These are phyloP conservation scores for Dillenia turbinata DNA, from an alignment of 164 flowering plant genomes.

Conservation along the genomic window DNA sequence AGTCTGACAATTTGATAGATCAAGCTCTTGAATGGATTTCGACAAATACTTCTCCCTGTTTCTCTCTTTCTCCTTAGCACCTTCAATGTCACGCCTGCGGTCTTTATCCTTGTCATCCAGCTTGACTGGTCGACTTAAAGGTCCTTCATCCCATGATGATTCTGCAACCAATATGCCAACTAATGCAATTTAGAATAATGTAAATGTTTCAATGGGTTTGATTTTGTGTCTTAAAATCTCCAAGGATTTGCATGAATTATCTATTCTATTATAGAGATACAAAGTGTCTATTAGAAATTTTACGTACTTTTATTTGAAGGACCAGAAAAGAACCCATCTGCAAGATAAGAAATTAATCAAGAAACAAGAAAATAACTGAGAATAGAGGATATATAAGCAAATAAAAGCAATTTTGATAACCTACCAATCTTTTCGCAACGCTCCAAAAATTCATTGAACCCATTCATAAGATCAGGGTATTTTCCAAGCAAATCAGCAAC, in stretches of 20 bases:
- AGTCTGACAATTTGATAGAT: slow-evolving; percentile 84
- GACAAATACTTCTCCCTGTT: slow-evolving; percentile 64
- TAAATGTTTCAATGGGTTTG: no score
- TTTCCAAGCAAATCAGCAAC: slow-evolving; percentile 66
- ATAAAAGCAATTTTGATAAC: neutral
- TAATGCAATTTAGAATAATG: no score
- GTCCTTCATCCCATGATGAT: slow-evolving; percentile 52
- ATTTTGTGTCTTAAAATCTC: no score
- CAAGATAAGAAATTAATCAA: slow-evolving; percentile 23
- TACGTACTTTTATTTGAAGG: slow-evolving; percentile 68
- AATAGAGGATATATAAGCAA: no score
- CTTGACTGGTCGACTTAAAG: slow-evolving; percentile 39
- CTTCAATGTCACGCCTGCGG: slow-evolving; percentile 41
- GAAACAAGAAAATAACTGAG: slow-evolving; percentile 3
- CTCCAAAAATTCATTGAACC: slow-evolving; percentile 60
- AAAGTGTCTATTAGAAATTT: no score
- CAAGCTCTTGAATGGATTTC: slow-evolving; percentile 93
- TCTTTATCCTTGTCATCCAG: slow-evolving; percentile 60
- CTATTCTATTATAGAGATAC: no score
- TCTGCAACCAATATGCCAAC: slow-evolving; percentile 33
- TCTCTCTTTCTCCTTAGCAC: slow-evolving; percentile 48
- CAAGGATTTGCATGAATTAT: no score
- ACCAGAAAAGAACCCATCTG: slow-evolving; percentile 76
- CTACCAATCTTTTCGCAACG: slow-evolving; percentile 72
- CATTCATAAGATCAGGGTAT: slow-evolving; percentile 78